Evolutionary conservation across 2,329 filamentous ascomycete species (phyloP).

Genomic region (Neofusicoccum ribis): DNA sequence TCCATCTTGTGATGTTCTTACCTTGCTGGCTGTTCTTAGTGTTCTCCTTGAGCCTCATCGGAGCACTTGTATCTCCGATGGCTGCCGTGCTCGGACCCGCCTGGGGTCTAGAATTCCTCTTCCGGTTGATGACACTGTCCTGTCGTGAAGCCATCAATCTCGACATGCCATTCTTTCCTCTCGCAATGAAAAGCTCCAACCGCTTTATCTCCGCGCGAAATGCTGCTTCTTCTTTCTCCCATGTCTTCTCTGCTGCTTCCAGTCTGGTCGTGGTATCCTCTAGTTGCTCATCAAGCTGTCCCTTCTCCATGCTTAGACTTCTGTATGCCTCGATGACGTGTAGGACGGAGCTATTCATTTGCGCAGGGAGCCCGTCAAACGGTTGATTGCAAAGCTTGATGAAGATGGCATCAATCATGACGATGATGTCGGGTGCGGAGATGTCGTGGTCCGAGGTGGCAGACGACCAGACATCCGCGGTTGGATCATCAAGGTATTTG

Average conservation of each 20-base stretch:
- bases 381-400: conserved; percentile 13
- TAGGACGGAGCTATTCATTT: conserved; percentile 9
- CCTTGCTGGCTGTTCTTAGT: background rate
- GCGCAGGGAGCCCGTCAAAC: conserved; percentile 3
- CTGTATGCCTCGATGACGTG: conserved; percentile 13
- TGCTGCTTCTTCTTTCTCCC: background rate
- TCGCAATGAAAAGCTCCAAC: conserved; percentile 46
- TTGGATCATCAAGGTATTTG: conserved; percentile 64
- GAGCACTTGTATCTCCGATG: conserved; percentile 23
- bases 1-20: background rate
- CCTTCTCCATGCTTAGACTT: background rate
- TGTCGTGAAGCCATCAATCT: conserved; percentile 45
- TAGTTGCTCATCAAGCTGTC: background rate
- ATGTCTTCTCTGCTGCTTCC: background rate
- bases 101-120: conserved; percentile 21
- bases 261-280: background rate
- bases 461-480: conserved; percentile 72
- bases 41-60: conserved; percentile 19
- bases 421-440: background rate
- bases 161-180: conserved; percentile 41
- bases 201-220: conserved; percentile 12
- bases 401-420: conserved; percentile 11
- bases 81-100: background rate
- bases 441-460: conserved; percentile 49
- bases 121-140: conserved; percentile 39